Conservation (phyloP, 257 asterid genomes). For the Nicotiana knightiana region DNA sequence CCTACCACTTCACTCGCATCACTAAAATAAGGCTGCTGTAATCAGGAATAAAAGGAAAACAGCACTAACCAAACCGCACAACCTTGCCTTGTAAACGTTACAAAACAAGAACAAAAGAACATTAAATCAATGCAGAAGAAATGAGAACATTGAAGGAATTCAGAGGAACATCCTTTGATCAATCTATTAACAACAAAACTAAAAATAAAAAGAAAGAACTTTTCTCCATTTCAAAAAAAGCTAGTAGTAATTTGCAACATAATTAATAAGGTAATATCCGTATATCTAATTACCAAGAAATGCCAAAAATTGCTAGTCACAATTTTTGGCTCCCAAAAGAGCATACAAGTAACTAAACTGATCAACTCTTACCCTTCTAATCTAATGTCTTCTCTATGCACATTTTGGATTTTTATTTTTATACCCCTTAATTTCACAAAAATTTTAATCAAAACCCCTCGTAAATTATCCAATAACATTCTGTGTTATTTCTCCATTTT, state of each 20-base stretch:
- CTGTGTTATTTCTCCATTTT: constrained; percentile 24
- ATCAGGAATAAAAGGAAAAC: too few species aligned
- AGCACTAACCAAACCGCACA: too few species aligned
- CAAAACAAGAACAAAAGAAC: too few species aligned
- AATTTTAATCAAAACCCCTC: constrained; percentile 2
- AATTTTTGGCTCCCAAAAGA: neutral
- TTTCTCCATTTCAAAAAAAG: neutral
- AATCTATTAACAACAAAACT: neutral
- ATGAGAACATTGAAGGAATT: too few species aligned
- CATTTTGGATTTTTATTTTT: neutral
- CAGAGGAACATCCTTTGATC: neutral
- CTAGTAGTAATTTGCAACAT: neutral
- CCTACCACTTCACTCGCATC: too few species aligned
- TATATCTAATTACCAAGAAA: constrained; percentile 1
- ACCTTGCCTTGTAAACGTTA: too few species aligned
- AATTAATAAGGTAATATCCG: neutral
- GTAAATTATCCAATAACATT: neutral
- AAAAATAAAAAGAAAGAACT: too few species aligned
- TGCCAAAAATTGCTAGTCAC: neutral
- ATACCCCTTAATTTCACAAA: constrained; percentile 11
- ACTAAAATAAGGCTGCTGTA: too few species aligned
- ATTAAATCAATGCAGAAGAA: too few species aligned
- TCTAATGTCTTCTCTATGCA: constrained; percentile 12
- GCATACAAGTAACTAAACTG: neutral
- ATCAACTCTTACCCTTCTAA: neutral